phyloP scores from a whole-genome alignment of 2,329 filamentous ascomycete genomes.

The Lizonia empirigonia region DNA sequence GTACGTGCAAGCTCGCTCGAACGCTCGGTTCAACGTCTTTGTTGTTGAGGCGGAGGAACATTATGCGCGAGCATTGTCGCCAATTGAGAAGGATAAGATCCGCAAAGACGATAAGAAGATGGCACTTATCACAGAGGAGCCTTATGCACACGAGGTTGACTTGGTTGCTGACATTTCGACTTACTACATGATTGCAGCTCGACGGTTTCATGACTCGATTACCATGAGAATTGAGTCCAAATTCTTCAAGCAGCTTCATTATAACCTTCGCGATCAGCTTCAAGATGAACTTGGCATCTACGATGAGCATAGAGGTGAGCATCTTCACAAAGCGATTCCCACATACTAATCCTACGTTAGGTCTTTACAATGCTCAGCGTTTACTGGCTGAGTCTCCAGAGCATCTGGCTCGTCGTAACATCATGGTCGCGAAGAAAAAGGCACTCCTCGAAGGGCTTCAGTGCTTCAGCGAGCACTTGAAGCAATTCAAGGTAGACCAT shows the following conservation, averaged over 20 bases:
- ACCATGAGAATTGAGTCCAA: constrained; percentile 48
- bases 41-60: constrained; percentile 20
- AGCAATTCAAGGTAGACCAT: constrained; percentile 8
- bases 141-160: constrained; percentile 64
- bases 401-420: constrained; percentile 31
- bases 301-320: constrained; percentile 28
- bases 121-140: constrained; percentile 59
- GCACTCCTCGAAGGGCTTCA: constrained; percentile 37
- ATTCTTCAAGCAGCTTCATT: constrained; percentile 37
- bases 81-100: constrained; percentile 37
- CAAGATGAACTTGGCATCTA: constrained; percentile 28
- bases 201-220: constrained; percentile 65
- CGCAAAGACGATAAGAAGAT: constrained; percentile 29
- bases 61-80: constrained; percentile 20
- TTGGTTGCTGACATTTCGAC: constrained; percentile 68
- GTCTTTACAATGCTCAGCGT: constrained; percentile 9
- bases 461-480: constrained; percentile 17
- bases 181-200: constrained; percentile 71
- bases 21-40: constrained; percentile 36
- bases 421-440: constrained; percentile 33
- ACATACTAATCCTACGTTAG: constrained; percentile 7
- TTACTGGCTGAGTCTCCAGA: constrained; percentile 45
- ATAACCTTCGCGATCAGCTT: constrained; percentile 33
- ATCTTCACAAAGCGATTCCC: background rate
- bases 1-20: constrained; percentile 34